Percentiles rank a stretch among this genome's conserved stretches.
Conservation (phyloP, 2,329 filamentous ascomycete genomes). For the Fusarium sublunatum region DNA sequence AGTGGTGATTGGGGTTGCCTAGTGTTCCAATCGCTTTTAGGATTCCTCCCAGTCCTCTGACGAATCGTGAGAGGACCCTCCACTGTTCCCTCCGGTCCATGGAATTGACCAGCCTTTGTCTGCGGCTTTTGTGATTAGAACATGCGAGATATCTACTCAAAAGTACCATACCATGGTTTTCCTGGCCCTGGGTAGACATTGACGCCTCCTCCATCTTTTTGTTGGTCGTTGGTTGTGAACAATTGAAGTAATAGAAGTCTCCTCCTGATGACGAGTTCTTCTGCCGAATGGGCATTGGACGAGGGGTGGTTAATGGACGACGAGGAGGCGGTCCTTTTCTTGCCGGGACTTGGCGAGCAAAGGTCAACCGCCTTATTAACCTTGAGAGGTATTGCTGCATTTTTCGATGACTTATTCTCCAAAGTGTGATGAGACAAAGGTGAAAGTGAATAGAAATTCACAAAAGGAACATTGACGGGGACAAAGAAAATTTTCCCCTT, state of each 20-base stretch:
- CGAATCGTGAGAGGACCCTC: too few species aligned
- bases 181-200: neutral
- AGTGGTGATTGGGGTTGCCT: too few species aligned
- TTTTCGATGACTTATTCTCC: neutral
- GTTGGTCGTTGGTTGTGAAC: neutral
- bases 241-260: neutral
- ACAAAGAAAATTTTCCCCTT: neutral
- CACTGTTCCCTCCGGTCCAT: neutral
- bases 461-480: too few species aligned
- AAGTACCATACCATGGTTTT: neutral
- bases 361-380: neutral
- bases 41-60: too few species aligned
- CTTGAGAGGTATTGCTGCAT: neutral
- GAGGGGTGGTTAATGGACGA: neutral
- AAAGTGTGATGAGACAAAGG: too few species aligned
- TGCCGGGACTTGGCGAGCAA: too few species aligned
- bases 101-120: neutral
- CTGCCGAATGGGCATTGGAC: neutral
- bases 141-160: neutral
- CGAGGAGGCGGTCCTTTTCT: neutral
- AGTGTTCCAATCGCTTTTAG: too few species aligned
- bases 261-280: neutral
- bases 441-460: too few species aligned
- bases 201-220: neutral
- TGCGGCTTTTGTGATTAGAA: neutral